A percentile compares a stretch with the other conserved stretches of the same genome.
Evolutionary conservation across 2,329 filamentous ascomycete species (phyloP).

Genomic region (Rhynchosporium graminicola): DNA sequence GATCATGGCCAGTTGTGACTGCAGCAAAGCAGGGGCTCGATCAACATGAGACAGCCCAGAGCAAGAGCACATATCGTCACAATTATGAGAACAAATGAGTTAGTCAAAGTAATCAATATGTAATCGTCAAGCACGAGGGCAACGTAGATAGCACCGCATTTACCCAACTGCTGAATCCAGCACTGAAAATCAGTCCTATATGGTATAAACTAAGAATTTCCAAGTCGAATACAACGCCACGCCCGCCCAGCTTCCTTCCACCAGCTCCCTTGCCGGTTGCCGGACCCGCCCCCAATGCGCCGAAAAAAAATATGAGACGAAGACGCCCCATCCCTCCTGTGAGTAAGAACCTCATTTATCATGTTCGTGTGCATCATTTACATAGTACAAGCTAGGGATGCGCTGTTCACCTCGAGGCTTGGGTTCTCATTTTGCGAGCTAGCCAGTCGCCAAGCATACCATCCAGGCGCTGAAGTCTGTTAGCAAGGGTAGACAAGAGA

Average conservation of each 20-base stretch:
- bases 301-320: constrained; percentile 18
- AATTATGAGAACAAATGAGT: not conserved
- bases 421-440: constrained; percentile 63
- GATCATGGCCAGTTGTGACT: constrained; percentile 10
- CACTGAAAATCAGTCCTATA: constrained; percentile 26
- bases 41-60: constrained; percentile 19
- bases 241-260: constrained; percentile 24
- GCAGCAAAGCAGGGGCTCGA: constrained; percentile 9
- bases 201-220: constrained; percentile 27
- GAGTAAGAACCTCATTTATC: constrained; percentile 33
- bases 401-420: constrained; percentile 32
- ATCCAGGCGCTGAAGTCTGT: constrained; percentile 68
- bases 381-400: constrained; percentile 19
- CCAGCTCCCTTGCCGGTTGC: constrained; percentile 15
- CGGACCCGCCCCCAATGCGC: constrained; percentile 11
- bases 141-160: constrained; percentile 13
- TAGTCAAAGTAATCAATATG: not conserved
- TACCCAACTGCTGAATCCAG: constrained; percentile 13
- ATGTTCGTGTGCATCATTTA: constrained; percentile 38
- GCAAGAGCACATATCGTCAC: not conserved
- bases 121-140: not conserved
- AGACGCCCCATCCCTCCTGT: constrained; percentile 13
- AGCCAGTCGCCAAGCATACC: constrained; percentile 83
- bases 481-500: constrained; percentile 28
- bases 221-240: not conserved